These are phyloP conservation scores for Suhomyces bolitotheri DNA, from an alignment of 1,139 yeast species.

Conservation along the genomic window DNA sequence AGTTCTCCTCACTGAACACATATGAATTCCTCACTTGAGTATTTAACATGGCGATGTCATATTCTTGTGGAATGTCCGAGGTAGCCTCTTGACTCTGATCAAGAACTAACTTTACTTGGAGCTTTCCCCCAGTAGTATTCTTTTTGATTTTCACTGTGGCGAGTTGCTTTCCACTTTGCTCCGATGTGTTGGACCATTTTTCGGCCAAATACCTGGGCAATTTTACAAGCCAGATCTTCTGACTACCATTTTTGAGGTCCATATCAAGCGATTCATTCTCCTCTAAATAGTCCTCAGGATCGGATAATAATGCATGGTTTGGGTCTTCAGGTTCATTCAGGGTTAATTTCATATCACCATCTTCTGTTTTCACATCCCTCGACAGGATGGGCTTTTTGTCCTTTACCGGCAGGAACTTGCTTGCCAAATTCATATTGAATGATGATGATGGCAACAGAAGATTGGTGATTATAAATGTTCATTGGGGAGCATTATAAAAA, in stretches of 20 bases:
- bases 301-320: conserved; percentile 37
- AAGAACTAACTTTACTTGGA: conserved; percentile 59
- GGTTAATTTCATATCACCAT: conserved; percentile 13
- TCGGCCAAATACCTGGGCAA: conserved; percentile 85
- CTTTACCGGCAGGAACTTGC: conserved; percentile 8
- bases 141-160: conserved; percentile 78
- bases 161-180: conserved; percentile 68
- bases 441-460: conserved; percentile 2
- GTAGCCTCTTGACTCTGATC: conserved; percentile 36
- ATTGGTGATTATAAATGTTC: too few species aligned
- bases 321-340: conserved; percentile 28
- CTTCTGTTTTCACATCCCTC: conserved; percentile 4
- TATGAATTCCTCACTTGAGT: conserved; percentile 80
- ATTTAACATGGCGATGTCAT: conserved; percentile 76
- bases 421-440: conserved; percentile 2
- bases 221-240: conserved; percentile 89
- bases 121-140: conserved; percentile 40
- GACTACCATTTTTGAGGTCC: conserved; percentile 52
- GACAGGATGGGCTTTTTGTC: conserved; percentile 1
- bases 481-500: too few species aligned
- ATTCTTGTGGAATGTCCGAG: conserved; percentile 72
- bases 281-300: conserved; percentile 51
- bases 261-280: conserved; percentile 64
- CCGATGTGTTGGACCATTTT: conserved; percentile 68
- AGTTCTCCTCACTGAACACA: conserved; percentile 87